A percentile compares a stretch with the other conserved stretches of the same genome.
Evolutionary conservation across 2,329 filamentous ascomycete genomes (phyloP).

Genomic region (Macrophomina phaseolina): DNA sequence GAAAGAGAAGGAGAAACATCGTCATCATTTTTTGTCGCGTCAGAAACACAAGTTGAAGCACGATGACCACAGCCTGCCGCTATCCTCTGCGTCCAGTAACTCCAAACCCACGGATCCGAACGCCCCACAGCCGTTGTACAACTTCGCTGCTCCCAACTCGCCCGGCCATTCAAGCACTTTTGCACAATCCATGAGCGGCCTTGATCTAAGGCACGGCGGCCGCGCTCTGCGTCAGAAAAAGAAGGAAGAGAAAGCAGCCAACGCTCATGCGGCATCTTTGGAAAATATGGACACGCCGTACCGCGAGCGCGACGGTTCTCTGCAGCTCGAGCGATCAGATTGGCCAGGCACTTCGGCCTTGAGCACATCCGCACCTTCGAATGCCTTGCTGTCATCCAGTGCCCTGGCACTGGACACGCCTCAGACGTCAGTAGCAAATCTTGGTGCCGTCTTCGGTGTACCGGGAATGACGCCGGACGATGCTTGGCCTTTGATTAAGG

Average conservation of each 20-base stretch:
- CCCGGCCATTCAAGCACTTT: constrained; percentile 73
- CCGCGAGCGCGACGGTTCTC: constrained; percentile 45
- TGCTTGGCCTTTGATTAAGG: constrained; percentile 81
- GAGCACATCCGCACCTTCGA: constrained; percentile 33
- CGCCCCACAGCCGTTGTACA: constrained; percentile 78
- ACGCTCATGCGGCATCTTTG: constrained; percentile 41
- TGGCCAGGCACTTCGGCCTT: constrained; percentile 41
- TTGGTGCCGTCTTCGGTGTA: constrained; percentile 55
- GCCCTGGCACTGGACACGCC: constrained; percentile 30
- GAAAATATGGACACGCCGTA: constrained; percentile 41
- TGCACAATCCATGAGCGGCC: constrained; percentile 79
- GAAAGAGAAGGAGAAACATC: constrained; percentile 74
- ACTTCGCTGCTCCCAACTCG: constrained; percentile 75
- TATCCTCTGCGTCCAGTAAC: constrained; percentile 79
- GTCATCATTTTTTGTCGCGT: constrained; percentile 78
- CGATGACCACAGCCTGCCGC: constrained; percentile 69
- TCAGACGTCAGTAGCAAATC: constrained; percentile 43
- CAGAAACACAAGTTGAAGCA: constrained; percentile 82
- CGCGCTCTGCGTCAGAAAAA: constrained; percentile 77
- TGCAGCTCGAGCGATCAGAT: constrained; percentile 46
- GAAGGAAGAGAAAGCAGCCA: constrained; percentile 57
- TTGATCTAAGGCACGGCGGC: constrained; percentile 79
- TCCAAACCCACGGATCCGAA: constrained; percentile 76
- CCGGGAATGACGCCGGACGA: constrained; percentile 66
- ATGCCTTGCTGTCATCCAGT: constrained; percentile 16